Conservation (phyloP, 2,329 filamentous ascomycete species). For the Raffaelea albimanens region DNA sequence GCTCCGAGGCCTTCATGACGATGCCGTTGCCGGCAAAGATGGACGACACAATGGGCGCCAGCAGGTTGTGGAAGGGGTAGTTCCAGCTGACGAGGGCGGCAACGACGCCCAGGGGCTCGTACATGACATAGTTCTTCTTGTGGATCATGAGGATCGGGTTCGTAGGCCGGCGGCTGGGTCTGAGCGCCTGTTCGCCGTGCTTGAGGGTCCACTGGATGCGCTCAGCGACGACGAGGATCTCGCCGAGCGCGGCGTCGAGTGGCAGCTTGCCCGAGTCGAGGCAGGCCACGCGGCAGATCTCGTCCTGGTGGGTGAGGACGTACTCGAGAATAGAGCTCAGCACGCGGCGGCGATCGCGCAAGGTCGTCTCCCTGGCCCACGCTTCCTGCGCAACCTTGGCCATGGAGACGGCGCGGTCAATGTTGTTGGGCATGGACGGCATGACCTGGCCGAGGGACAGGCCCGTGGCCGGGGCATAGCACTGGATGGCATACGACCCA, state of each 20-base stretch:
- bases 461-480: constrained; percentile 85
- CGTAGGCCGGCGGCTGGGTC: constrained; percentile 64
- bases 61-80: constrained; percentile 90
- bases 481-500: constrained; percentile 62
- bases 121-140: constrained; percentile 82
- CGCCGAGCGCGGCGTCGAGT: constrained; percentile 86
- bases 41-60: constrained; percentile 82
- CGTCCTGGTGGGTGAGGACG: constrained; percentile 79
- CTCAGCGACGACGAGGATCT: constrained; percentile 88
- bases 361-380: constrained; percentile 71
- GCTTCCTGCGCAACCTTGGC: constrained; percentile 63
- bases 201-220: constrained; percentile 90
- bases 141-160: constrained; percentile 84
- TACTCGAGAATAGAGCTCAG: constrained; percentile 73
- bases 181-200: constrained; percentile 76
- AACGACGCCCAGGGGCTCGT: constrained; percentile 81
- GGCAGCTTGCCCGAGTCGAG: constrained; percentile 94
- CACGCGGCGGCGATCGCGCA: constrained; percentile 67
- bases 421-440: constrained; percentile 64
- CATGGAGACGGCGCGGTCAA: constrained; percentile 68
- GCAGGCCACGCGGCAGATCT: constrained; percentile 76
- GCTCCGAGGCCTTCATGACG: constrained; percentile 88
- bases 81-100: constrained; percentile 95
- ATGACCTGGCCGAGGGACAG: constrained; percentile 70
- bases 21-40: constrained; percentile 89